phyloP scores from a whole-genome alignment of 192 early-diverging fungal species.

The Coemansia sp. region DNA sequence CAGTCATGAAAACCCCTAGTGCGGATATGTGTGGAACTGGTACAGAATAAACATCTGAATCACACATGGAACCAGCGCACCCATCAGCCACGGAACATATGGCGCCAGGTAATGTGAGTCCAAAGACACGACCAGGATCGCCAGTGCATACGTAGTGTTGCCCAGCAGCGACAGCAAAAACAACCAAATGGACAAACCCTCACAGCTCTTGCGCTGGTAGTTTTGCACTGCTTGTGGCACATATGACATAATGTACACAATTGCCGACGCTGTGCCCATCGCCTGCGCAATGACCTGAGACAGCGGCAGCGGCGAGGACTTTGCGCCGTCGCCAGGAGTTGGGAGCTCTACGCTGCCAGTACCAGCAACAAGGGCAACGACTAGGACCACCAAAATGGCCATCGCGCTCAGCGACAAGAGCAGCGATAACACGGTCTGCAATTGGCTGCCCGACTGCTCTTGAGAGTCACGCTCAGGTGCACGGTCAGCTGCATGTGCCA shows the following conservation, averaged over 20 bases:
- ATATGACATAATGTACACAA: slow-evolving; percentile 59
- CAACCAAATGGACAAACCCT: slow-evolving; percentile 79
- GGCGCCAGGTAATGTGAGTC: slow-evolving; percentile 64
- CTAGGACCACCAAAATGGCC: slow-evolving; percentile 27
- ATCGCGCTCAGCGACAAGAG: slow-evolving; percentile 32
- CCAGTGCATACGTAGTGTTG: slow-evolving; percentile 64
- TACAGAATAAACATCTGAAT: slow-evolving; percentile 76
- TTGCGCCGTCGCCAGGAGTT: background rate
- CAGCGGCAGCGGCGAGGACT: slow-evolving; percentile 9
- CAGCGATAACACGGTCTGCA: slow-evolving; percentile 21
- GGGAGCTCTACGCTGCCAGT: background rate
- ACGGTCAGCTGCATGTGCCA: slow-evolving; percentile 1
- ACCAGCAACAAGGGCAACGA: slow-evolving; percentile 23
- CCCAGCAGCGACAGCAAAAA: slow-evolving; percentile 78
- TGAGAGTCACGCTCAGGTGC: background rate
- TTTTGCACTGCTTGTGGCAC: slow-evolving; percentile 84
- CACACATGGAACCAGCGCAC: slow-evolving; percentile 68
- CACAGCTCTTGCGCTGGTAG: slow-evolving; percentile 66
- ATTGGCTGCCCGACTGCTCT: slow-evolving; percentile 4
- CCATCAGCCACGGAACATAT: slow-evolving; percentile 75
- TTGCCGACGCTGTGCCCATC: slow-evolving; percentile 43
- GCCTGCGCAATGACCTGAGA: slow-evolving; percentile 43
- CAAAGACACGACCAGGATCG: slow-evolving; percentile 75
- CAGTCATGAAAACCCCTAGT: slow-evolving; percentile 4
- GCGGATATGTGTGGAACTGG: slow-evolving; percentile 64